Percentiles rank a stretch among this genome's conserved stretches.
Evolutionary conservation across 208 protist genomes (phyloP).

Genomic region (Willaertia magna): DNA sequence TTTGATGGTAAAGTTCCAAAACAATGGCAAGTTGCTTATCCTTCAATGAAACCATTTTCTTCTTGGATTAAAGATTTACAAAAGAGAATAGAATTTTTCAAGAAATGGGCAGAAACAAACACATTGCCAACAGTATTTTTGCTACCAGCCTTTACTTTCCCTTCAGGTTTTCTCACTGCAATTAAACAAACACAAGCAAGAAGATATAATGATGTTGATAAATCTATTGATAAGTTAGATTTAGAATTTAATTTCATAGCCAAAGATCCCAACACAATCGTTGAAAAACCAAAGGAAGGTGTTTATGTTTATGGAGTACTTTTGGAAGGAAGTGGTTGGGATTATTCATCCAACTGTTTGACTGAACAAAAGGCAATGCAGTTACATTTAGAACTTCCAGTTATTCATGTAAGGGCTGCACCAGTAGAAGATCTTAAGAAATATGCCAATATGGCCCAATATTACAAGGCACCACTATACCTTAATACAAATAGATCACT

Average conservation of each 20-base stretch:
- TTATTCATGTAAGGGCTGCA: constrained; percentile 92
- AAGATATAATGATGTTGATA: constrained; percentile 50
- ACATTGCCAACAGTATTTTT: constrained; percentile 81
- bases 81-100: constrained; percentile 77
- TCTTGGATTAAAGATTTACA: constrained; percentile 88
- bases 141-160: constrained; percentile 95
- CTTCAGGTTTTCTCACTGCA: constrained; percentile 92
- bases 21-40: constrained; percentile 86
- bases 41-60: constrained; percentile 85
- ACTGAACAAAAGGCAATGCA: constrained; percentile 89
- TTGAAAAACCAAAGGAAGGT: constrained; percentile 75
- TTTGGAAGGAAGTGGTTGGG: constrained; percentile 92
- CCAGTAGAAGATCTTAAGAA: constrained; percentile 69
- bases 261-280: constrained; percentile 70
- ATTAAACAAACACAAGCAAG: constrained; percentile 85
- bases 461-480: constrained; percentile 91
- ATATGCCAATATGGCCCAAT: constrained; percentile 35
- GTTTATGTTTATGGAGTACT: constrained; percentile 88
- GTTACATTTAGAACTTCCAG: constrained; percentile 86
- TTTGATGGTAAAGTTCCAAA: constrained; percentile 73
- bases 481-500: constrained; percentile 90
- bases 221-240: constrained; percentile 86
- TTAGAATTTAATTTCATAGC: constrained; percentile 90
- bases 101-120: constrained; percentile 66
- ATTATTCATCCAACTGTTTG: constrained; percentile 61